Conservation (phyloP, 2,329 filamentous ascomycete genomes). For the Aspergillus sp. region DNA sequence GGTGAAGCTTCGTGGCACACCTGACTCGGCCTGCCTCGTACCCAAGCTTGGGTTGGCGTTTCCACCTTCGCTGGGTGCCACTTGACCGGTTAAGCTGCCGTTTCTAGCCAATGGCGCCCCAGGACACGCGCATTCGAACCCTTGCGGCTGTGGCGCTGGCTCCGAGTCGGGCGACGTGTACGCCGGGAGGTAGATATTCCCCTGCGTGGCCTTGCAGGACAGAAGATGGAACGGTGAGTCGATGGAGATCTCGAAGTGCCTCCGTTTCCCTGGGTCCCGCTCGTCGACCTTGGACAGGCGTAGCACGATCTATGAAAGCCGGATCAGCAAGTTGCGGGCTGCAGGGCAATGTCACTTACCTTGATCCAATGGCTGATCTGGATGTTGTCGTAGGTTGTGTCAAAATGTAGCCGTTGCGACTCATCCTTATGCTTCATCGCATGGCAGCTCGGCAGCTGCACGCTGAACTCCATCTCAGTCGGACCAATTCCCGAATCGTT, state of each 20-base stretch:
- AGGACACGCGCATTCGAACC: constrained; percentile 57
- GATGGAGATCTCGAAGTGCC: constrained; percentile 93
- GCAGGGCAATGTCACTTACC: constrained; percentile 41
- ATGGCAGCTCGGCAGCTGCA: constrained; percentile 81
- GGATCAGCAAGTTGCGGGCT: constrained; percentile 7
- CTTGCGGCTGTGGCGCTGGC: constrained; percentile 44
- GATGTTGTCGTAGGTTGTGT: constrained; percentile 88
- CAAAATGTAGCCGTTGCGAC: constrained; percentile 62
- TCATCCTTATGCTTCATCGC: constrained; percentile 67
- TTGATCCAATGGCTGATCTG: constrained; percentile 97
- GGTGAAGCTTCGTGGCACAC: constrained; percentile 29
- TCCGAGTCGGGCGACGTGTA: constrained; percentile 55
- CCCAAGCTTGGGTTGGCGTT: constrained; percentile 14
- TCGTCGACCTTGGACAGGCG: constrained; percentile 76
- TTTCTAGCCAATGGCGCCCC: constrained; percentile 45
- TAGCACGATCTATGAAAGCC: constrained; percentile 65
- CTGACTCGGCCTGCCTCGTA: constrained; percentile 11
- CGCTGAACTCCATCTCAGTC: constrained; percentile 89
- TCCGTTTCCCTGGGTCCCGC: constrained; percentile 65
- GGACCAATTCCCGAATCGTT: constrained; percentile 70
- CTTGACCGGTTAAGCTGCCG: constrained; percentile 16
- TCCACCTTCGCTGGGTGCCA: constrained; percentile 18
- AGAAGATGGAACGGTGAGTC: constrained; percentile 91
- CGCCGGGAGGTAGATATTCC: constrained; percentile 75
- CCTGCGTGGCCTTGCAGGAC: constrained; percentile 84